phyloP scores from a whole-genome alignment of 305 asterid genomes.

The Rubia balearica region DNA sequence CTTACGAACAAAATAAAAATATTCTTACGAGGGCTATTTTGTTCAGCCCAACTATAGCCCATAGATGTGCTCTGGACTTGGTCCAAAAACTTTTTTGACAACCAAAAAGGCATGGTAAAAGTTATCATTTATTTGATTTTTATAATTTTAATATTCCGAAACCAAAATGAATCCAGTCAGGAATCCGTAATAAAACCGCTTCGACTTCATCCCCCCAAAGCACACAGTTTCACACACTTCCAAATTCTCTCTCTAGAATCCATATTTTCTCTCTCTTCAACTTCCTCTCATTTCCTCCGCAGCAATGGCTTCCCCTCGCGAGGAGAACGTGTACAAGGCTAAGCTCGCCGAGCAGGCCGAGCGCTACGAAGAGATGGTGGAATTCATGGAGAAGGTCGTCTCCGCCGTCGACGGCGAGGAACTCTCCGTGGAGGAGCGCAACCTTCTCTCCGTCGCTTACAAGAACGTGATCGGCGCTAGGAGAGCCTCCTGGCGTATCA shows the following conservation, averaged over 20 bases:
- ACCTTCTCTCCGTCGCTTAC: slow-evolving; percentile 80
- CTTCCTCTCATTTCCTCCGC: not conserved
- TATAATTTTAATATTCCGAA: too few relatives aligned
- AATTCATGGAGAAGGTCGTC: slow-evolving; percentile 81
- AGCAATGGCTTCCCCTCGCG: slow-evolving; percentile 75
- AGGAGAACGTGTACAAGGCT: slow-evolving; percentile 78
- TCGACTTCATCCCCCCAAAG: not conserved
- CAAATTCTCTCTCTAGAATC: slow-evolving; percentile 3
- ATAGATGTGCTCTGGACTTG: slow-evolving; percentile 1
- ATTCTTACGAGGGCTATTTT: not conserved
- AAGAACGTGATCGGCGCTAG: slow-evolving; percentile 84
- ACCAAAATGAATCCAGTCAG: slow-evolving; percentile 2
- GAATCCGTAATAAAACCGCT: slow-evolving; percentile 9
- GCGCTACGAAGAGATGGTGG: slow-evolving; percentile 89
- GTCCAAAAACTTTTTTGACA: not conserved
- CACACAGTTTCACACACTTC: not conserved
- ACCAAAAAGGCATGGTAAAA: not conserved
- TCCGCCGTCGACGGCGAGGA: slow-evolving; percentile 58
- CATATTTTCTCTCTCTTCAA: slow-evolving; percentile 13
- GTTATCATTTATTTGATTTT: too few relatives aligned
- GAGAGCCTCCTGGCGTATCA: slow-evolving; percentile 73
- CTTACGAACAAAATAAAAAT: too few relatives aligned
- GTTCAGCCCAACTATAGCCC: not conserved
- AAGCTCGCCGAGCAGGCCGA: slow-evolving; percentile 87
- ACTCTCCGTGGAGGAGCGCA: slow-evolving; percentile 77